Evolutionary conservation across 2,329 filamentous ascomycete genomes (phyloP).

Genomic region (Alternaria brassicicola): DNA sequence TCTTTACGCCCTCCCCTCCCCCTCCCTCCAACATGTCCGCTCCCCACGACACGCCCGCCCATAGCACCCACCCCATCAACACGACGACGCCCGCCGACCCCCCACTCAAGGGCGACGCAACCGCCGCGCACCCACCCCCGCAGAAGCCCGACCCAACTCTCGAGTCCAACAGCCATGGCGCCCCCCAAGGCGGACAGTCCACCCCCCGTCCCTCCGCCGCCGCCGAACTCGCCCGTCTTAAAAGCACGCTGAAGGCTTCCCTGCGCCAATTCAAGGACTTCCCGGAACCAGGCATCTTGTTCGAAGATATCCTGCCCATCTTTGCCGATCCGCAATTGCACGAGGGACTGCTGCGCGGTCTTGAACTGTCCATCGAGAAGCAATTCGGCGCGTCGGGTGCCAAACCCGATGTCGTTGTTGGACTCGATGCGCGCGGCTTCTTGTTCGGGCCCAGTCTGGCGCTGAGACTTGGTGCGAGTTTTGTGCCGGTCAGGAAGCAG

Average conservation of each 20-base stretch:
- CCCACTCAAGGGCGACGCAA: conserved; percentile 31
- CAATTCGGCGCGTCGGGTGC: conserved; percentile 55
- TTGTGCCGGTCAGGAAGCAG: conserved; percentile 92
- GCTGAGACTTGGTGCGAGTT: conserved; percentile 78
- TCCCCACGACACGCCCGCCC: conserved; percentile 28
- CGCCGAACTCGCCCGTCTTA: conserved; percentile 63
- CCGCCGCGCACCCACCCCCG: conserved; percentile 41
- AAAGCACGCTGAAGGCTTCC: conserved; percentile 70
- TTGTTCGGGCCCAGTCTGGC: conserved; percentile 92
- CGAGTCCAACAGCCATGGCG: conserved; percentile 43
- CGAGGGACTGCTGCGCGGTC: conserved; percentile 76
- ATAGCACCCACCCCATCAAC: conserved; percentile 26
- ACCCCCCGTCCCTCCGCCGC: conserved; percentile 56
- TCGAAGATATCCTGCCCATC: conserved; percentile 97
- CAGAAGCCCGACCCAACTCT: conserved; percentile 44
- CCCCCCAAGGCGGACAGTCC: conserved; percentile 57
- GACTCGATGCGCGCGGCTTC: conserved; percentile 92
- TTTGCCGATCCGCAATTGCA: conserved; percentile 81
- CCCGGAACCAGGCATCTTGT: conserved; percentile 88
- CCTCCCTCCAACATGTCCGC: conserved; percentile 43
- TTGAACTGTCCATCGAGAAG: conserved; percentile 79
- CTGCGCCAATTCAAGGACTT: conserved; percentile 92
- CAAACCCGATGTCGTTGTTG: conserved; percentile 87
- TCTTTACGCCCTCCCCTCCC: conserved; percentile 15
- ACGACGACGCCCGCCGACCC: conserved; percentile 26